These are phyloP conservation scores for Amanita rubescens DNA, from an alignment of 768 basidiomycete species.

Conservation along the genomic window DNA sequence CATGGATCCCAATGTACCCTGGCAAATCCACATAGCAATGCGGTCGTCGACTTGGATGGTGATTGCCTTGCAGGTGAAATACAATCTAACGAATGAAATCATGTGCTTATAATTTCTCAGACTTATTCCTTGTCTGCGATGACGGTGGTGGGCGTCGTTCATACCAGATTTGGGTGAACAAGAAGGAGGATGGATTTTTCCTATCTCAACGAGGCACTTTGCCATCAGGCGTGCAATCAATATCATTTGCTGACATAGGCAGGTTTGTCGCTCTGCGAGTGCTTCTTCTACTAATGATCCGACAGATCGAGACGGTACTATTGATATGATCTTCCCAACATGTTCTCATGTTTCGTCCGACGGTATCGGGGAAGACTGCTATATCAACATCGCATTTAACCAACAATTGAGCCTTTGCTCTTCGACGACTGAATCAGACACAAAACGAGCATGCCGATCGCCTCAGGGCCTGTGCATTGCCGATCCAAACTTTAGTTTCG, in stretches of 20 bases:
- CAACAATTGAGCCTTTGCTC: slow-evolving; percentile 80
- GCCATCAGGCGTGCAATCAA: slow-evolving; percentile 67
- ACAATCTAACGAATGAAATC: background rate
- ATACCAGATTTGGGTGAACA: slow-evolving; percentile 92
- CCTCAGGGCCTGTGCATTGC: slow-evolving; percentile 77
- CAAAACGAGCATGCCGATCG: slow-evolving; percentile 59
- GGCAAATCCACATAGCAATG: slow-evolving; percentile 91
- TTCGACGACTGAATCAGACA: slow-evolving; percentile 40
- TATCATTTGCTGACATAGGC: slow-evolving; percentile 92
- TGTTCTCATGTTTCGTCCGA: slow-evolving; percentile 67
- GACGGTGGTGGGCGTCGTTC: slow-evolving; percentile 48
- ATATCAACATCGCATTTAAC: slow-evolving; percentile 90
- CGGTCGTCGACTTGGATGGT: slow-evolving; percentile 88
- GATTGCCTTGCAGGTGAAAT: slow-evolving; percentile 85
- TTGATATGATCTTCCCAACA: slow-evolving; percentile 89
- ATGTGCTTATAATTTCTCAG: slow-evolving; percentile 27
- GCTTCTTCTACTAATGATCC: slow-evolving; percentile 1
- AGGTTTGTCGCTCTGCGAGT: slow-evolving; percentile 14
- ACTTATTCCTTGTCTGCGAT: slow-evolving; percentile 86
- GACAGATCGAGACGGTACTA: slow-evolving; percentile 89
- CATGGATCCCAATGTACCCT: slow-evolving; percentile 60
- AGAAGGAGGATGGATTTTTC: slow-evolving; percentile 67
- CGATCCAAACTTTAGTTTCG: slow-evolving; percentile 76
- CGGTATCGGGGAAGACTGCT: slow-evolving; percentile 71
- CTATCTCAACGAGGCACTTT: slow-evolving; percentile 61